A percentile compares a stretch with the other conserved stretches of the same genome.
Conservation (phyloP, 352 stramenopile species). For the Phytophthora fragariae region DNA sequence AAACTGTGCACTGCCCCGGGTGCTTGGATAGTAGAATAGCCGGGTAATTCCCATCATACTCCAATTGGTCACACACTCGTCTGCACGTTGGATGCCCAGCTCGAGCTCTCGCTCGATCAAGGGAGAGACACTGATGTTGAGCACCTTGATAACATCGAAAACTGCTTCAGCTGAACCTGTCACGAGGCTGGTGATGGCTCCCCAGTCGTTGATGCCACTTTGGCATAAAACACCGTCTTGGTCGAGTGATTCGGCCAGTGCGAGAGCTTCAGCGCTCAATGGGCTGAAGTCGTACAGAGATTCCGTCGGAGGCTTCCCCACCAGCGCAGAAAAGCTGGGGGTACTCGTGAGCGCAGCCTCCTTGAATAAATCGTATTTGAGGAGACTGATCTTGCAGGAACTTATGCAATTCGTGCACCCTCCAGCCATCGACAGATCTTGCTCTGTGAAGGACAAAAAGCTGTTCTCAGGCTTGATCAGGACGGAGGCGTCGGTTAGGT, state of each 20-base stretch:
- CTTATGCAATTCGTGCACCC: neutral
- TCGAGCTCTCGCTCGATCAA: neutral
- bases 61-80: neutral
- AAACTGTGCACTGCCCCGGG: neutral
- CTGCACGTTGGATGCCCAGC: neutral
- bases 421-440: neutral
- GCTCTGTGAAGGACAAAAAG: neutral
- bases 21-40: constrained; percentile 6
- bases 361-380: neutral
- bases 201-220: too few relatives aligned
- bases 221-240: too few relatives aligned
- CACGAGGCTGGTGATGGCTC: neutral
- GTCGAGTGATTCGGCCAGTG: neutral
- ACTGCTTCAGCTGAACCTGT: neutral
- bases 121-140: too few relatives aligned
- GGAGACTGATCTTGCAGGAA: neutral
- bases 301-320: neutral
- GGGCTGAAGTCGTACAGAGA: neutral
- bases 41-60: neutral
- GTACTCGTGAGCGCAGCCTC: neutral
- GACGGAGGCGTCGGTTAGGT: neutral
- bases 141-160: too few relatives aligned
- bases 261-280: neutral
- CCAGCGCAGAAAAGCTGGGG: neutral
- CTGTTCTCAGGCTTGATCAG: neutral